Evolutionary conservation across 176 grass and related monocot genomes (phyloP), one percentile per base, ranked within the genome.

Genomic region (Microstegium vimineum): DNA sequence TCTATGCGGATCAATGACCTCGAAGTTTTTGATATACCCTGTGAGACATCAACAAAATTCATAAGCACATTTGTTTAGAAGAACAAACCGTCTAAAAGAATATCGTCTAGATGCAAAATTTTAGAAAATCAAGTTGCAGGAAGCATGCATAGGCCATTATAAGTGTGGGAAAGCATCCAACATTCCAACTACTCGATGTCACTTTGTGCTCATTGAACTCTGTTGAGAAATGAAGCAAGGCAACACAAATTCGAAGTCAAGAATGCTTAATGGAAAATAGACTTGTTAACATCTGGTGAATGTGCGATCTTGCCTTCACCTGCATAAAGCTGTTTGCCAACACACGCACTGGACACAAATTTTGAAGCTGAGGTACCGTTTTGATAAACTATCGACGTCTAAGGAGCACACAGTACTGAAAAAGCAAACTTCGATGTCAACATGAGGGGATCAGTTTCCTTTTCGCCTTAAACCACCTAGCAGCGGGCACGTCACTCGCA

Each of bases 11-110:
- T 95, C 92, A 10, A 88, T 80, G 77, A 95, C 89, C 82, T 98
- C 70, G 41, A 98, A 98, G 67, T 85, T 87, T 79, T 95, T 98
- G 10, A 98, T 86, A 71, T 98, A 98, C 43, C 95, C 95, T 98
- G 76, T 25, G 61, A 82, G 74, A 67, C 17, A 42, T 62, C 9
- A 30, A 57, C 57, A 74, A 4, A 68, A 23, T 30, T 17, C 1
- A 17, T 41, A 69, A 61, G 40, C 20, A 6, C 17, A 90, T 7
- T 63, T 31, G 14, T 31, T 63, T 63, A 15, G 15, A 69, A 69
- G 18, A 79, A 28, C 17, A 31, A 30, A 34, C 15, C 35, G 5
- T 15, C 10, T 22, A 23, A 81, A 68, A 28, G 7, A 23, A 32
- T 23, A 26, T 27, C 74, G 16, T 52, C 5, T 33, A 60, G 40